Evolutionary conservation across 495 filamentous ascomycete species (phyloP).

Genomic region (Lineolata rhizophorae): DNA sequence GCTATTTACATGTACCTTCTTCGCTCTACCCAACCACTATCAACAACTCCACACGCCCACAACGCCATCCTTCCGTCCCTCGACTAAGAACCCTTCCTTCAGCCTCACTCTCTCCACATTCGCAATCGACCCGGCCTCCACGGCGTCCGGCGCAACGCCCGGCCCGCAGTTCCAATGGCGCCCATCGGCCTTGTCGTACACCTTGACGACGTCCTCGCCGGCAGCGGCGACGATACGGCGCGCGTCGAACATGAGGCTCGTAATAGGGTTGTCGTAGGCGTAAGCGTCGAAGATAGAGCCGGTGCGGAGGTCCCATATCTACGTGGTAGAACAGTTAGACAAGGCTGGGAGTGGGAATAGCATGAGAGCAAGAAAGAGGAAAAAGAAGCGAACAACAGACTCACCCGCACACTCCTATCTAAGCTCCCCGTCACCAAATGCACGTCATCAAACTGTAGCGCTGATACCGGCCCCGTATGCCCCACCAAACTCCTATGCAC

Average conservation of each 20-base stretch:
- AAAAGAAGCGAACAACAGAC: slow-evolving; percentile 15
- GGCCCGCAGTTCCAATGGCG: slow-evolving; percentile 94
- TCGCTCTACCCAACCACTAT: background rate
- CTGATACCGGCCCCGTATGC: slow-evolving; percentile 88
- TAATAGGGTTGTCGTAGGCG: slow-evolving; percentile 82
- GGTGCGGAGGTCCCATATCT: slow-evolving; percentile 98
- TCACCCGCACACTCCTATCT: slow-evolving; percentile 84
- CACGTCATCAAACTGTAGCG: slow-evolving; percentile 88
- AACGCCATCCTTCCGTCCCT: slow-evolving; percentile 71
- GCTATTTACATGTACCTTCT: background rate
- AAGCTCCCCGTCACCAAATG: slow-evolving; percentile 87
- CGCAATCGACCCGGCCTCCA: slow-evolving; percentile 33
- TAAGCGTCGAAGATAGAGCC: slow-evolving; percentile 92
- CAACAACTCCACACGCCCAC: slow-evolving; percentile 78
- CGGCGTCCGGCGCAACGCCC: slow-evolving; percentile 32
- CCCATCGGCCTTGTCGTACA: slow-evolving; percentile 93
- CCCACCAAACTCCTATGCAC: slow-evolving; percentile 91
- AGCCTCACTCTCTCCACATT: slow-evolving; percentile 77
- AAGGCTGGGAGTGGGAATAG: background rate
- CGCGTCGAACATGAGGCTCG: slow-evolving; percentile 93
- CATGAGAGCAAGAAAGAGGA: too few species aligned
- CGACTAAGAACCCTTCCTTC: slow-evolving; percentile 83
- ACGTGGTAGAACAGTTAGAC: background rate
- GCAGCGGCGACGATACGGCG: slow-evolving; percentile 81
- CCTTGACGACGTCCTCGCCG: slow-evolving; percentile 80